Evolutionary conservation across 208 protist species (phyloP), one percentile per base, ranked within the genome.

Genomic region (Trypanosoma scelopori): DNA sequence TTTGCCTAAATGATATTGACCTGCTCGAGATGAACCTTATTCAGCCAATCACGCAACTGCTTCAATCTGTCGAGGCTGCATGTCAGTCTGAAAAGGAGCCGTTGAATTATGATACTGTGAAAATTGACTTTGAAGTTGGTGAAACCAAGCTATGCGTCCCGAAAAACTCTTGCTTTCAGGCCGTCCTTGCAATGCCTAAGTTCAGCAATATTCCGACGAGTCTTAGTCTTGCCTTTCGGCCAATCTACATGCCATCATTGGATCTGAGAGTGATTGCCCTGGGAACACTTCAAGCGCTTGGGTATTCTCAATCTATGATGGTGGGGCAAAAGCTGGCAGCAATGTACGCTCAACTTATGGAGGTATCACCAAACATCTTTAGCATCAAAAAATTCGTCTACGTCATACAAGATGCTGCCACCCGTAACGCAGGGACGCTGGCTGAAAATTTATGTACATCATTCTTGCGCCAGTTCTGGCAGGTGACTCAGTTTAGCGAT

Each of bases 1-100:
- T 91, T 23, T 91, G 82, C 48, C 49, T 96, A 35, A 53, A 78
- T 22, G 78, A 89, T 41, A 79, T 79, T 59, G 79, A 92, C 23
- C 43, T 62, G 5, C 27, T 87, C 13, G 53, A 75, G 16, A 60
- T 42, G 12, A 53, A 66, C 25, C 49, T 86, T 66, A 25, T 63
- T 67, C 0, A 39, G 22, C 60, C 58, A 43, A 50, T 87, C 16
- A 57, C 55, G 20, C 25, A 71, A 27, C 42, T 76, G 9, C 18
- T 76, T 37, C 30, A 52, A 51, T 37, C 15, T 27, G 55, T 76
- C 51, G 48, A 64, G 16, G 16, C 45, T 41, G 47, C 47, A 47
- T 74, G 45, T 57, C 55, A 35, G 7, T 57, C 50, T 28, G 35
- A 37, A 46, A 68, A 56, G 13, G 37, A 49, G 32, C 39, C 9